Conservation (phyloP, 192 early-diverging fungal genomes). For the Geosiphon pyriformis region DNA sequence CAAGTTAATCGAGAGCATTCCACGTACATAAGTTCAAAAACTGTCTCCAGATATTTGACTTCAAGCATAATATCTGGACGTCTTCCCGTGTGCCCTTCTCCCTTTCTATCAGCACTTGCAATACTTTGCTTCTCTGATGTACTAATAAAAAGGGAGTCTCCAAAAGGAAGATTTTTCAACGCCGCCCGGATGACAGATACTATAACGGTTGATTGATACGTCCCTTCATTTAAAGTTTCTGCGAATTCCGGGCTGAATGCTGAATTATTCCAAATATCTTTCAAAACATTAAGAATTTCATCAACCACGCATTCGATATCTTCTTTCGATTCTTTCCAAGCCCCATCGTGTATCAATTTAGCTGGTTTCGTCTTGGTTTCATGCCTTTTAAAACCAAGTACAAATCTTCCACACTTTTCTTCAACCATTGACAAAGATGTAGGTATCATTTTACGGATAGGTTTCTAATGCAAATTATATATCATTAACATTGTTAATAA, state of each 20-base stretch:
- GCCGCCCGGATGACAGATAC: background rate
- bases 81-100: background rate
- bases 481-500: conserved; percentile 10
- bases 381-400: conserved; percentile 1
- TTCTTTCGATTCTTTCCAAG: background rate
- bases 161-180: conserved; percentile 1
- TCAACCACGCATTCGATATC: conserved; percentile 9
- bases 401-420: conserved; percentile 10
- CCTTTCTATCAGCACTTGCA: conserved; percentile 1
- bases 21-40: conserved; percentile 10
- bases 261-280: conserved; percentile 13
- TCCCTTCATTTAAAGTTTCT: background rate
- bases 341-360: background rate
- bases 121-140: conserved; percentile 5
- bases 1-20: conserved; percentile 5
- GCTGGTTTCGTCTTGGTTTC: conserved; percentile 2
- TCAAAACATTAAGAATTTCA: conserved; percentile 8
- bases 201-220: background rate
- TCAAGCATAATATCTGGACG: conserved; percentile 10
- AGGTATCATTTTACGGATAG: background rate
- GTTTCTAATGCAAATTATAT: background rate
- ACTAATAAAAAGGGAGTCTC: conserved; percentile 5
- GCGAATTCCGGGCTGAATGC: conserved; percentile 1
- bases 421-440: background rate
- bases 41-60: conserved; percentile 3